These are phyloP conservation scores for Ustilago vetiveriae DNA, from an alignment of 1,284 basidiomycete species.

Conservation along the genomic window DNA sequence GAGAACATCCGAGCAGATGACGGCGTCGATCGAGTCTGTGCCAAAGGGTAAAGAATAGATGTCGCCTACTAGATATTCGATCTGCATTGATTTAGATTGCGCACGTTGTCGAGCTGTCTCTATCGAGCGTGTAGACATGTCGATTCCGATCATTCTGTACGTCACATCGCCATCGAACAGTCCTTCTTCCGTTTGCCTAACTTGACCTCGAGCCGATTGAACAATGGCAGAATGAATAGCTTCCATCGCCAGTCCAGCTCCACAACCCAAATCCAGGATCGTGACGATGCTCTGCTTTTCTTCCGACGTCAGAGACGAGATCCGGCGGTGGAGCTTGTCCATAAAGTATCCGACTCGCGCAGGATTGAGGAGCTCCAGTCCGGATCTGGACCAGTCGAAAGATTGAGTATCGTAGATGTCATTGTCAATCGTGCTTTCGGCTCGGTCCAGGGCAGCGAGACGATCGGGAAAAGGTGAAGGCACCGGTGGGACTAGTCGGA, in stretches of 20 bases:
- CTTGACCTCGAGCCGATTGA: not conserved
- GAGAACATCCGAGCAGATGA: constrained; percentile 50
- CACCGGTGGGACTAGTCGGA: constrained; percentile 33
- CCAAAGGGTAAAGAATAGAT: constrained; percentile 30
- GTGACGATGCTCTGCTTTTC: constrained; percentile 1
- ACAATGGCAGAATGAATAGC: constrained; percentile 25
- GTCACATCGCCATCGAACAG: constrained; percentile 2
- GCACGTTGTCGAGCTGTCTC: constrained; percentile 13
- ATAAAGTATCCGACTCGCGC: constrained; percentile 44
- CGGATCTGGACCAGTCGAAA: constrained; percentile 37
- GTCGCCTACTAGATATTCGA: constrained; percentile 27
- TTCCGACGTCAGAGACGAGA: not conserved
- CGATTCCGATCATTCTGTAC: constrained; percentile 26
- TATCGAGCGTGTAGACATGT: constrained; percentile 29
- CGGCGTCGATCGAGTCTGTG: constrained; percentile 16
- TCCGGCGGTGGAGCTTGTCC: constrained; percentile 23
- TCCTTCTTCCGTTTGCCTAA: not conserved
- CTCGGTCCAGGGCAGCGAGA: constrained; percentile 59
- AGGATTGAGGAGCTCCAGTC: constrained; percentile 34
- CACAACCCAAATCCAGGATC: constrained; percentile 46
- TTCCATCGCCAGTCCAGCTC: constrained; percentile 44
- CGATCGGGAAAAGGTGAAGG: constrained; percentile 56
- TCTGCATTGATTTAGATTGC: not conserved
- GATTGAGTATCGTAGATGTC: constrained; percentile 30
- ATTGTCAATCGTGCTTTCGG: constrained; percentile 47